Base-by-base conservation (phyloP, 2,329 filamentous ascomycete genomes). In the Diaporthe sp. region DNA sequence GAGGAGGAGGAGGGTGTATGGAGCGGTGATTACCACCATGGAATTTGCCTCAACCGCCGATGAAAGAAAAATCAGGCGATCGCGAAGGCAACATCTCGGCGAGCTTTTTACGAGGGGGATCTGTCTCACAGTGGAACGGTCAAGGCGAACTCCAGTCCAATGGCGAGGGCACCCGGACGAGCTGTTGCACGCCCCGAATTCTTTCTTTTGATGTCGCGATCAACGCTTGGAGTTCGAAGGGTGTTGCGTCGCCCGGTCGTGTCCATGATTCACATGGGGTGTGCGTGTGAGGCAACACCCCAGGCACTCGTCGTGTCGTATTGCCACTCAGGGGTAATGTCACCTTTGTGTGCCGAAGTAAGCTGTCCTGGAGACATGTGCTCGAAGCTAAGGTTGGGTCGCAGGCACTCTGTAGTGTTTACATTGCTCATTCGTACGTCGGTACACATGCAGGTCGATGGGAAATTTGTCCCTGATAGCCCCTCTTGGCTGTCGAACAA, bases 51-150 rank as follows among this genome's bases (percentile, higher is more conserved):
- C 22, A 28, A 17, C 33, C 22, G 45, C n/a, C 22, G 33, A n/a
- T 28, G 33, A 52, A 25, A 10, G 33, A 52, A 25, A 10, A 35
- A 54, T 38, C 45, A 68, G 64, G 47, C 64, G 45, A 54, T 40
- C 64, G 64, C 40, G 22, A 40, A 54, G 45, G 64, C 64, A 38
- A 54, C 64, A 28, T 68, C 64, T 52, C 45, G 64, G 64, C 33
- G 47, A 33, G 12, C 28, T 66, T 42, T 7, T 66, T 35, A 50
- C 25, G 35, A 22, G 42, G n/a, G 15, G 10, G 8, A 52, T 28
- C n/a, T 40, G 64, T 68, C 45, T 54, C 64, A 68, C 47, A 25
- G 64, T 68, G 64, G 45, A 68, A 68, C 64, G 45, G 13, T n/a
- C 4, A 33, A 68, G 47, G 47, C 33, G 64, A 47, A 25, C 30